A percentile compares a stretch with the other conserved stretches of the same genome.
phyloP scores from a whole-genome alignment of 2,329 filamentous ascomycete species.

The Colletotrichum sp. region DNA sequence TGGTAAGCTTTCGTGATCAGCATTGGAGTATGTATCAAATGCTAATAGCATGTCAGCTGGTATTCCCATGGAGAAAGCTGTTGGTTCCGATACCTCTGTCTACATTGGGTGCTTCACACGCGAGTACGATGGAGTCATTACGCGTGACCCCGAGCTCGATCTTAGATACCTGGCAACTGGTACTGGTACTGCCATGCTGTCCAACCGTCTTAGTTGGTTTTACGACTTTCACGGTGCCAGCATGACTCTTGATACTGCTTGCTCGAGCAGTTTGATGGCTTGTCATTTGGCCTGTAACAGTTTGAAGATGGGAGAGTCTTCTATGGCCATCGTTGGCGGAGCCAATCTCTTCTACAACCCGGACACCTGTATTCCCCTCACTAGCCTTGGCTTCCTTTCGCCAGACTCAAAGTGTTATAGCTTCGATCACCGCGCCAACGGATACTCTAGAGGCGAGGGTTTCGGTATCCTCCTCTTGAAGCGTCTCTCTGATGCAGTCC shows the following conservation, averaged over 20 bases:
- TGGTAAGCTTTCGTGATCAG: background rate
- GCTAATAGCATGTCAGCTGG: background rate
- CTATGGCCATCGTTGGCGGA: conserved; percentile 28
- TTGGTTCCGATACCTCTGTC: conserved; percentile 29
- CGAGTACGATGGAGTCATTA: conserved; percentile 28
- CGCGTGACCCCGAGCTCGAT: conserved; percentile 24
- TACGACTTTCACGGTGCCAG: conserved; percentile 41
- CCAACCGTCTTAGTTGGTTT: conserved; percentile 39
- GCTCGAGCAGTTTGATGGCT: conserved; percentile 37
- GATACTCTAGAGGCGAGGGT: conserved; percentile 56
- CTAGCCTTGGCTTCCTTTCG: conserved; percentile 30
- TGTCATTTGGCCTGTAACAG: conserved; percentile 38
- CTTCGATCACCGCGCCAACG: conserved; percentile 47
- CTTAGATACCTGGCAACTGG: conserved; percentile 39
- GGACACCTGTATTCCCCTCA: conserved; percentile 23
- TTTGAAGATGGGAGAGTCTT: conserved; percentile 32
- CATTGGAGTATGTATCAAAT: background rate
- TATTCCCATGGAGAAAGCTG: conserved; percentile 14
- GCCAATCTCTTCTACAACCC: conserved; percentile 26
- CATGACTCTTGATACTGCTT: conserved; percentile 44
- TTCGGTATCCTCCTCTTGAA: conserved; percentile 48
- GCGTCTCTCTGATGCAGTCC: conserved; percentile 44
- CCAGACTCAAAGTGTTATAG: conserved; percentile 28
- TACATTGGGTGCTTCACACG: conserved; percentile 34
- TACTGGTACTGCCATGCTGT: conserved; percentile 29